Evolutionary conservation across 2,329 filamentous ascomycete genomes (phyloP), one percentile per base, ranked within the genome.

Genomic region (Chrysosporium keratinophilum): DNA sequence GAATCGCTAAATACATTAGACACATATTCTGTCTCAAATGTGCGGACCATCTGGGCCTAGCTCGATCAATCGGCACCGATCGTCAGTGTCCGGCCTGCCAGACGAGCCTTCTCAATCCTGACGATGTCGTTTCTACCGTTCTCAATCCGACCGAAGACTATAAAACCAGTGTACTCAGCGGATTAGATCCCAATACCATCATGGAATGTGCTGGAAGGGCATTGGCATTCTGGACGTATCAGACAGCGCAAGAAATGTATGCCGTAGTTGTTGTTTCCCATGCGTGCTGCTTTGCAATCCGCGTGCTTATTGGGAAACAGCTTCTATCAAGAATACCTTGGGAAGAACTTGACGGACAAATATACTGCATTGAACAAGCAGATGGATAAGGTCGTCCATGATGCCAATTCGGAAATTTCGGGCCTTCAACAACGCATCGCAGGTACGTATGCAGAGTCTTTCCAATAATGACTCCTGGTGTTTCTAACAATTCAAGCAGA

Each of bases 1-100:
- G 40, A 63, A 33, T 20, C n/a, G 2, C 9, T 15, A 20, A 14
- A 19, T 44, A n/a, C 39, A 5, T 45, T 52, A 89, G 89, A 58
- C 91, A 96, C 69, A 84, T 94, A 41, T 94, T 95, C 70, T 96
- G 91, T 65, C 69, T 82, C 1, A 74, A 80, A 15, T 97, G 91
- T 63, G 84, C 86, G 23, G 77, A 83, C 35, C 73, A 68, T 3
- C 74, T 82, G 12, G 82, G 83, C 0, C 73, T 94, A n/a, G 76
- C 78, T 0, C 74, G 71, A 14, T 74, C 78, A 20, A 73, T 74
- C 2, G 73, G 76, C 42, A 74, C 76, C 31, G 71, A 77, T 55
- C 75, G 78, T 41, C 71, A 71, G 1, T 97, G 90, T 65, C 90
- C 88, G 52, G 87, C 86, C 23, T 97, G 91, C 64, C 74, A 80